phyloP scores from a whole-genome alignment of 768 basidiomycete genomes.

The Termitomyces sp. region DNA sequence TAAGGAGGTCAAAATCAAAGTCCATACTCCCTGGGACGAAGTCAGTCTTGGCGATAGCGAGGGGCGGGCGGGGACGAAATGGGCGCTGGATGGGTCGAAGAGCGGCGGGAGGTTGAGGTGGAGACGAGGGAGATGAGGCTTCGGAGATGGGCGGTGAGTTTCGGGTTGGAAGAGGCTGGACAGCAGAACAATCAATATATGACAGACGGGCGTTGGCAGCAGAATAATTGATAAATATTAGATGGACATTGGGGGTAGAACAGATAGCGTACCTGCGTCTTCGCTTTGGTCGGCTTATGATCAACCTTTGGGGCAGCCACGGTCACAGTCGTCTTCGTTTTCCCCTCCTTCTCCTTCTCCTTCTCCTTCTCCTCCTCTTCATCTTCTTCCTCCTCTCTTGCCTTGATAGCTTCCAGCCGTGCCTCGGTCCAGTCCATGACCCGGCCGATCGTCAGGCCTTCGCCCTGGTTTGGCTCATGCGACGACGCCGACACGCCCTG shows the following conservation, averaged over 20 bases:
- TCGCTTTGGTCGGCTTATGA: conserved; percentile 11
- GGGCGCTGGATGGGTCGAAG: conserved; percentile 20
- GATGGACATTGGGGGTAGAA: not conserved
- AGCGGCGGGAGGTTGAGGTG: conserved; percentile 26
- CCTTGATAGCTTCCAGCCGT: conserved; percentile 67
- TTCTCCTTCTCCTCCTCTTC: conserved; percentile 72
- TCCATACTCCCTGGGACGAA: not conserved
- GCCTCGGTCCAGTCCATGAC: conserved; percentile 88
- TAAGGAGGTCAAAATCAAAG: conserved; percentile 18
- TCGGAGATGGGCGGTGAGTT: conserved; percentile 23
- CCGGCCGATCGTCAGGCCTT: conserved; percentile 67
- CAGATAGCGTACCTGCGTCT: conserved; percentile 23
- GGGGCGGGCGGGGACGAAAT: conserved; percentile 12
- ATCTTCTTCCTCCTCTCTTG: conserved; percentile 76
- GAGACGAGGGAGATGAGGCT: conserved; percentile 21
- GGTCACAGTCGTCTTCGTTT: conserved; percentile 17
- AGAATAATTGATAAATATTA: no score
- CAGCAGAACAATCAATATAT: no score
- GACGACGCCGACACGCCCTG: conserved; percentile 59
- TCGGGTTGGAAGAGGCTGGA: conserved; percentile 25
- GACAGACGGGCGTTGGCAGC: no score
- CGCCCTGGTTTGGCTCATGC: conserved; percentile 43
- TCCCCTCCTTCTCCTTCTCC: conserved; percentile 35
- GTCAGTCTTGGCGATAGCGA: conserved; percentile 13
- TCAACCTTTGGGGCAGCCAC: conserved; percentile 18